These are phyloP conservation scores for Metroxylon sagu DNA, from an alignment of 176 grass and related monocot genomes.

Conservation along the genomic window DNA sequence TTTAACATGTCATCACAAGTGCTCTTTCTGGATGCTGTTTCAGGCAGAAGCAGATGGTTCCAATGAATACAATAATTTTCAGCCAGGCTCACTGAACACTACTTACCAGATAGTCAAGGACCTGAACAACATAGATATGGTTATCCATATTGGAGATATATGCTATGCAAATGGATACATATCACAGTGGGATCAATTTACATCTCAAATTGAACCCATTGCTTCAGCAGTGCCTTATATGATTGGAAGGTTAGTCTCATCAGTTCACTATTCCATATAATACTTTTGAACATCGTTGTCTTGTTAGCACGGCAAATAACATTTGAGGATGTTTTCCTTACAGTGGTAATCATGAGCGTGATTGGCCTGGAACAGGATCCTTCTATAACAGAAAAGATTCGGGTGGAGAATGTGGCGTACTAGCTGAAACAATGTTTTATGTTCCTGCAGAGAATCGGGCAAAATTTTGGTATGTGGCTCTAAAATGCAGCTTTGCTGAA, in stretches of 20 bases:
- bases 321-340: too few species aligned
- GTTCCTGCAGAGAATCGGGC: too few species aligned
- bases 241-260: slow-evolving; percentile 61
- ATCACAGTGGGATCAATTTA: slow-evolving; percentile 94
- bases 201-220: slow-evolving; percentile 73
- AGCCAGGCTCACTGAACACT: slow-evolving; percentile 68
- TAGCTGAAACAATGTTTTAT: too few species aligned
- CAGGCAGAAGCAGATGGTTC: slow-evolving; percentile 82
- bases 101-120: slow-evolving; percentile 75
- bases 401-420: too few species aligned
- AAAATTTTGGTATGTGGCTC: too few species aligned
- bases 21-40: neutral
- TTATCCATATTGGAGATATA: slow-evolving; percentile 84
- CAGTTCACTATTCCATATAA: neutral
- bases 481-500: too few species aligned
- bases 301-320: too few species aligned
- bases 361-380: too few species aligned
- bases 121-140: slow-evolving; percentile 77
- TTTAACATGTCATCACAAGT: too few species aligned
- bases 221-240: slow-evolving; percentile 78
- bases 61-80: slow-evolving; percentile 72
- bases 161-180: slow-evolving; percentile 79
- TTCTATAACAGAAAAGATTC: too few species aligned
- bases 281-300: too few species aligned
- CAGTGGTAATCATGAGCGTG: too few species aligned